Percentiles rank a stretch among this genome's conserved stretches.
These are phyloP conservation scores for Chalara sp. DNA, from an alignment of 2,329 filamentous ascomycete genomes.

Conservation along the genomic window DNA sequence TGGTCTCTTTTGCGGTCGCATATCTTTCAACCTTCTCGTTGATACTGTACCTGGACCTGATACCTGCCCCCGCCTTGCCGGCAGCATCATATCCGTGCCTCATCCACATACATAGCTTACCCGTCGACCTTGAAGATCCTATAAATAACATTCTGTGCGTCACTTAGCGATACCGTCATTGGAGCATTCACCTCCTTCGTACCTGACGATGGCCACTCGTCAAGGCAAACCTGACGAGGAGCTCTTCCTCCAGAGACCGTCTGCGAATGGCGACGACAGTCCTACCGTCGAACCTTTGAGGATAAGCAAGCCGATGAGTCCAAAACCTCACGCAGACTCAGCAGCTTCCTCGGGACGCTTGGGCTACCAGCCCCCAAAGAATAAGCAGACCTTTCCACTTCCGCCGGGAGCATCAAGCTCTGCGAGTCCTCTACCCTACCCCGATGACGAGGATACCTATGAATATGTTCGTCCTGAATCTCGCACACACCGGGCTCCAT, in stretches of 20 bases:
- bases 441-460: slow-evolving; percentile 36
- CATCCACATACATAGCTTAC: slow-evolving; percentile 15
- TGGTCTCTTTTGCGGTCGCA: slow-evolving; percentile 19
- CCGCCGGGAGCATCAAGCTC: slow-evolving; percentile 66
- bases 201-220: slow-evolving; percentile 26
- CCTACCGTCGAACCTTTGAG: slow-evolving; percentile 78
- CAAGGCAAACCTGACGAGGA: slow-evolving; percentile 71
- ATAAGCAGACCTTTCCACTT: slow-evolving; percentile 54
- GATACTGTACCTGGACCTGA: slow-evolving; percentile 14
- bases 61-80: background rate
- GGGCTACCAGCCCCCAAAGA: slow-evolving; percentile 43
- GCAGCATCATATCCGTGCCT: slow-evolving; percentile 21
- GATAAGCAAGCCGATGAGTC: slow-evolving; percentile 73
- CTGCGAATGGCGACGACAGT: slow-evolving; percentile 47
- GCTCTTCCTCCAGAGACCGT: slow-evolving; percentile 63
- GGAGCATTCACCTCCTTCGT: slow-evolving; percentile 12
- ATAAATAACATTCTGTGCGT: slow-evolving; percentile 25
- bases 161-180: slow-evolving; percentile 17
- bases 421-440: slow-evolving; percentile 62
- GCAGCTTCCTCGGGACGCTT: slow-evolving; percentile 29
- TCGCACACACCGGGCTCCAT: slow-evolving; percentile 27
- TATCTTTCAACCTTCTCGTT: slow-evolving; percentile 8
- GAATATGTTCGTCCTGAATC: slow-evolving; percentile 27
- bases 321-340: slow-evolving; percentile 38
- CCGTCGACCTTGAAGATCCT: slow-evolving; percentile 14